Conservation (phyloP, 2,329 filamentous ascomycete species). For the Colletotrichum lini region DNA sequence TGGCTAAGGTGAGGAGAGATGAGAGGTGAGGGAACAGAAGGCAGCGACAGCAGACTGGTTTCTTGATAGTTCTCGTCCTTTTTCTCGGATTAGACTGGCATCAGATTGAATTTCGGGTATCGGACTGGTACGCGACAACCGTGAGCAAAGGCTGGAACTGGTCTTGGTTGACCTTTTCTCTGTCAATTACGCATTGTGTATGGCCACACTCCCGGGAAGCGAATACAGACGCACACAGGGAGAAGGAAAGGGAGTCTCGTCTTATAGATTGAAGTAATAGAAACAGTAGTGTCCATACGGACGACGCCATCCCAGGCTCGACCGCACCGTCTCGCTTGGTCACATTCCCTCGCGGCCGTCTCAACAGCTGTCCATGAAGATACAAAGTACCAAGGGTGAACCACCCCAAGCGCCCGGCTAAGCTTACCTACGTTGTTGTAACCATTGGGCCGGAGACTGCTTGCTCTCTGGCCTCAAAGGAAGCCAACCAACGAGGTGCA, state of each 20-base stretch:
- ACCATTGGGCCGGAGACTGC: slow-evolving; percentile 27
- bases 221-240: slow-evolving; percentile 11
- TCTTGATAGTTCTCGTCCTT: background rate
- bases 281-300: slow-evolving; percentile 1
- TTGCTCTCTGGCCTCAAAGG: background rate
- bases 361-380: background rate
- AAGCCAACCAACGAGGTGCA: slow-evolving; percentile 6
- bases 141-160: background rate
- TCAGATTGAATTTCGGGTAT: slow-evolving; percentile 9
- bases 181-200: background rate
- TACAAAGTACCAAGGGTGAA: slow-evolving; percentile 17
- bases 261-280: slow-evolving; percentile 7
- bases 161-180: background rate
- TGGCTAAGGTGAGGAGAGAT: background rate
- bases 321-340: slow-evolving; percentile 19
- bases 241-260: slow-evolving; percentile 35
- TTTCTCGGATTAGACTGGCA: slow-evolving; percentile 7
- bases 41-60: slow-evolving; percentile 2
- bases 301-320: slow-evolving; percentile 1
- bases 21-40: background rate
- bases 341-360: slow-evolving; percentile 14
- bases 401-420: background rate
- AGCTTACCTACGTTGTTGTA: slow-evolving; percentile 32
- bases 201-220: background rate
- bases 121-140: background rate